A percentile compares a stretch with the other conserved stretches of the same genome.
Conservation (phyloP, 352 stramenopile species). For the Phytophthora crassamura region DNA sequence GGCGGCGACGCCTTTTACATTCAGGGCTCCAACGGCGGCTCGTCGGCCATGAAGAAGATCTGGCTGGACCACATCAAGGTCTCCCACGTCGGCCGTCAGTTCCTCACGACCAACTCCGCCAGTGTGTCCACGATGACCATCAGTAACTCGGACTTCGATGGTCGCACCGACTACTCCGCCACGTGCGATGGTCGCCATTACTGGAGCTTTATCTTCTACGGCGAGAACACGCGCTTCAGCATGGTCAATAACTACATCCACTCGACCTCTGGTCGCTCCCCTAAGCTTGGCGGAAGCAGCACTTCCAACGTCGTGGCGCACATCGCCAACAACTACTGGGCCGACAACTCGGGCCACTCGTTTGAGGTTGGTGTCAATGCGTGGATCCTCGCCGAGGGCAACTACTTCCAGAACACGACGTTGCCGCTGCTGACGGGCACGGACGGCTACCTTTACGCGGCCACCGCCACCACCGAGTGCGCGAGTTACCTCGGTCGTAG, state of each 20-base stretch:
- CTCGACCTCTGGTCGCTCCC: constrained; percentile 32
- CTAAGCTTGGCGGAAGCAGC: constrained; percentile 27
- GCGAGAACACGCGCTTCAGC: constrained; percentile 37
- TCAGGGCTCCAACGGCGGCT: constrained; percentile 27
- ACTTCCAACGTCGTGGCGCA: constrained; percentile 34
- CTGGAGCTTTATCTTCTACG: constrained; percentile 46
- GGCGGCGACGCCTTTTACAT: constrained; percentile 33
- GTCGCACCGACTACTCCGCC: constrained; percentile 40
- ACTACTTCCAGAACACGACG: constrained; percentile 42
- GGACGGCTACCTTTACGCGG: constrained; percentile 9
- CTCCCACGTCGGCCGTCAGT: constrained; percentile 24
- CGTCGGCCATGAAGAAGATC: constrained; percentile 39
- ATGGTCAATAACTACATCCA: constrained; percentile 48
- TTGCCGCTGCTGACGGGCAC: constrained; percentile 5
- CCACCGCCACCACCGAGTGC: constrained; percentile 18
- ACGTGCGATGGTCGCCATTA: constrained; percentile 53
- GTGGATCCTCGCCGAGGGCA: constrained; percentile 39
- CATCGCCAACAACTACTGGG: no score
- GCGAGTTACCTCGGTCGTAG: constrained; percentile 12
- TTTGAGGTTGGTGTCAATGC: constrained; percentile 26
- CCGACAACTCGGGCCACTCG: constrained; percentile 41
- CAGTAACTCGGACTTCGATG: constrained; percentile 58
- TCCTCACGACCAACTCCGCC: constrained; percentile 37
- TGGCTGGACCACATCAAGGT: constrained; percentile 59
- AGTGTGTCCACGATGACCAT: constrained; percentile 45